Conservation (phyloP, 306 rosid genomes). For the Dryas alaskensis region DNA sequence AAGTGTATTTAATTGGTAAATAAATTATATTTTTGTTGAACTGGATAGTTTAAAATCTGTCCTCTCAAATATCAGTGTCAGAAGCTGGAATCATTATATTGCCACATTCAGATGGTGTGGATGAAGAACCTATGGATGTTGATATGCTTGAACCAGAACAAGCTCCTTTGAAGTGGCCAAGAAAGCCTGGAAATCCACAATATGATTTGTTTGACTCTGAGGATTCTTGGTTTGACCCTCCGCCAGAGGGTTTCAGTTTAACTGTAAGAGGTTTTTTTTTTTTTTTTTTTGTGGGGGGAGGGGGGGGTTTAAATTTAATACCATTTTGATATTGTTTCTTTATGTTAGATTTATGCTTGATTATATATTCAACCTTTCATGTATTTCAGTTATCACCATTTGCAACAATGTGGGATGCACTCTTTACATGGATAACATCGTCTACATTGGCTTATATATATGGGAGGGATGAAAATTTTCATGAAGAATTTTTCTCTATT, state of each 20-base stretch:
- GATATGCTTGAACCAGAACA: slow-evolving; percentile 49
- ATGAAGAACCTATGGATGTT: slow-evolving; percentile 24
- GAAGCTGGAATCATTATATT: slow-evolving; percentile 75
- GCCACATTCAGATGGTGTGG: slow-evolving; percentile 41
- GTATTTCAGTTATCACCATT: slow-evolving; percentile 76
- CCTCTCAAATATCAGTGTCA: slow-evolving; percentile 49
- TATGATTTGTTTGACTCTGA: slow-evolving; percentile 62
- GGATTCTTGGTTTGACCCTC: slow-evolving; percentile 78
- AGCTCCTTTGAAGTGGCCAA: slow-evolving; percentile 60
- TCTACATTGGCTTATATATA: slow-evolving; percentile 80
- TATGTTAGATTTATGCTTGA: slow-evolving; percentile 7
- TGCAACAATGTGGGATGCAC: slow-evolving; percentile 79
- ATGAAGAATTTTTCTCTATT: slow-evolving; percentile 64
- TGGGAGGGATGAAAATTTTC: slow-evolving; percentile 79
- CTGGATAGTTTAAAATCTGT: slow-evolving; percentile 17
- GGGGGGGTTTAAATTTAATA: background rate
- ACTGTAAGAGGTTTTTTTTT: slow-evolving; percentile 42
- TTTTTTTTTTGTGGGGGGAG: background rate
- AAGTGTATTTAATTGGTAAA: slow-evolving; percentile 13
- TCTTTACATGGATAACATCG: slow-evolving; percentile 76
- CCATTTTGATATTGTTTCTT: slow-evolving; percentile 1
- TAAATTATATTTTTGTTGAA: slow-evolving; percentile 16
- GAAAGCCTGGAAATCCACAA: slow-evolving; percentile 50
- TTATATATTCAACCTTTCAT: slow-evolving; percentile 15
- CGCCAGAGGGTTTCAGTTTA: slow-evolving; percentile 82